A percentile compares a stretch with the other conserved stretches of the same genome.
Conservation (phyloP, 495 filamentous ascomycete genomes). For the Pyronema domesticum region DNA sequence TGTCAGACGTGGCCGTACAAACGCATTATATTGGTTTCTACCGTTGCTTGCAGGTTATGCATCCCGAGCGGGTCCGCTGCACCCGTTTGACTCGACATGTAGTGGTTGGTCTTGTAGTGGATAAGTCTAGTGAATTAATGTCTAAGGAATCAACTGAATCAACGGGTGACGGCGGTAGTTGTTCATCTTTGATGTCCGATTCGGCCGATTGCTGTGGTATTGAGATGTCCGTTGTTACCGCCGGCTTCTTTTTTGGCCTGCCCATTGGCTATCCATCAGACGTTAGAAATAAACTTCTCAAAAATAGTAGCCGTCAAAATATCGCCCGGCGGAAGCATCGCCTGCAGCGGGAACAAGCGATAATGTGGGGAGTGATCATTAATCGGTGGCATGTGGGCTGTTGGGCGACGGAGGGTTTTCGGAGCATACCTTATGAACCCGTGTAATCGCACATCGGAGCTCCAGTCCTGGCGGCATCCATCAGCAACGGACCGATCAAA, state of each 20-base stretch:
- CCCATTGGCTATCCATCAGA: slow-evolving; percentile 1
- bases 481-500: too few relatives aligned
- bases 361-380: too few relatives aligned
- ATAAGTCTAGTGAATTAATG: not conserved
- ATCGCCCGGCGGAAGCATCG: not conserved
- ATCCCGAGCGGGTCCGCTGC: slow-evolving; percentile 3
- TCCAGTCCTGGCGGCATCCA: not conserved
- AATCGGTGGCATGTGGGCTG: too few relatives aligned
- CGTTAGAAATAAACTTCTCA: not conserved
- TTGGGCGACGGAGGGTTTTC: not conserved
- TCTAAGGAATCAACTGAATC: not conserved
- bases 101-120: not conserved
- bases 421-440: slow-evolving; percentile 4
- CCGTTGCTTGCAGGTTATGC: slow-evolving; percentile 4
- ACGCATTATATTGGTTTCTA: not conserved
- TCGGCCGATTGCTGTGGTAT: not conserved
- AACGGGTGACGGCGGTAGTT: too few relatives aligned
- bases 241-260: not conserved
- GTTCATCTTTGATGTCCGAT: too few relatives aligned
- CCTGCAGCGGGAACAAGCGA: too few relatives aligned
- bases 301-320: too few relatives aligned
- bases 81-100: not conserved
- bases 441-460: slow-evolving; percentile 1
- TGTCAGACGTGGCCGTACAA: not conserved
- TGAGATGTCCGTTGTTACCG: not conserved